Base-by-base conservation (phyloP, 352 stramenopile genomes). In the Blastocystis sp. region DNA sequence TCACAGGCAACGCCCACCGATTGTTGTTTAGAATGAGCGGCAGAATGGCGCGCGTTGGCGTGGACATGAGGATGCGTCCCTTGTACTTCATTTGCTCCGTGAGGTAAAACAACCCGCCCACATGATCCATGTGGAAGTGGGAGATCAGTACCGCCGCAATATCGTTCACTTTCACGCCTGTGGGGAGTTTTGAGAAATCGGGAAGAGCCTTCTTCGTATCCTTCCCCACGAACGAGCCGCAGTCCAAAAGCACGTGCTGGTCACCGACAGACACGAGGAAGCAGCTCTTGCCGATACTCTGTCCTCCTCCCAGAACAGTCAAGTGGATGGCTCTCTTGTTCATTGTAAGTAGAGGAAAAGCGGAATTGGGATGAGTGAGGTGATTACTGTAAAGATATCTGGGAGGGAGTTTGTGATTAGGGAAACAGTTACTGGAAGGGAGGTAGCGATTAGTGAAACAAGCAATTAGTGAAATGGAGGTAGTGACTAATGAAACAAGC, bases 211-310 rank as follows among this genome's bases (percentile, higher is more conserved):
- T 81, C 48, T 81, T 81, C 11, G 71, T 81, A 64, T 81, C 71
- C 38, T 81, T 81, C 28, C 71, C 71, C 2, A 81, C 71, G 43
- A 62, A 81, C 17, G 48, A 81, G 5, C 71, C 71, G 43, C 71
- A 81, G 41, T 81, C 71, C 10, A 81, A 41, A 34, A 81, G 43
- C 3, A 81, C 10, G 43, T 81, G 71, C 45, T 62, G 53, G 11
- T 59, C 71, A 38, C 23, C 53, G 19, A 81, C 71, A 21, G 71
- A 81, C 14, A 81, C 38, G n/a, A 81, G 71, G 66, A 81, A 81
- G n/a, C 71, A 81, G 21, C 71, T 81, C 71, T 81, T 81, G 3
- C 71, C 71, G 14, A 81, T 81, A 65, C 71, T 81, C 23, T 81
- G 71, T n/a, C 71, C 71, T 28, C 40, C 71, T 62, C 71, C 71